Percentiles rank a stretch among this genome's conserved stretches.
Conservation (phyloP, 2,329 filamentous ascomycete species). For the Diaporthe ampelina region DNA sequence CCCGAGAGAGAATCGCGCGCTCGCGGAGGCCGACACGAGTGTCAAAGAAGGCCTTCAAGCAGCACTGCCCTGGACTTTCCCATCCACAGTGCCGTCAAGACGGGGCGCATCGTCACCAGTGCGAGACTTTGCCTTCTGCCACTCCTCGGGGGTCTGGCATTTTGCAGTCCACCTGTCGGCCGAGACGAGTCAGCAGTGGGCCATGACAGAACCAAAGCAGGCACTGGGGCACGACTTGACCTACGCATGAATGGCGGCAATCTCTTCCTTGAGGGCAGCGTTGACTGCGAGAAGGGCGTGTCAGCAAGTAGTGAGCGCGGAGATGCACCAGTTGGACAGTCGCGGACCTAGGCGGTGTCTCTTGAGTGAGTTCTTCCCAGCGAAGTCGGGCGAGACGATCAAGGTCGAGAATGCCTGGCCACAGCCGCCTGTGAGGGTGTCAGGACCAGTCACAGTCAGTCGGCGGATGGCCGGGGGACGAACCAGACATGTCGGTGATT, state of each 20-base stretch:
- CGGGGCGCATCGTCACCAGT: slow-evolving; percentile 53
- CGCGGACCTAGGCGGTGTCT: slow-evolving; percentile 72
- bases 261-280: slow-evolving; percentile 84
- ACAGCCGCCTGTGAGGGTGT: slow-evolving; percentile 65
- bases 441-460: background rate
- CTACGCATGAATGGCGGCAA: slow-evolving; percentile 85
- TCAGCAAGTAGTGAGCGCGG: background rate
- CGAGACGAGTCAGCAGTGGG: background rate
- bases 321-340: background rate
- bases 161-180: slow-evolving; percentile 81
- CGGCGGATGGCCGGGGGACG: slow-evolving; percentile 41
- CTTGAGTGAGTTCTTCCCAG: slow-evolving; percentile 82
- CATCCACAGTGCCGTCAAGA: slow-evolving; percentile 59
- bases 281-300: slow-evolving; percentile 75
- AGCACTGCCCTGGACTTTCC: slow-evolving; percentile 55
- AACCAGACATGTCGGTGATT: slow-evolving; percentile 94
- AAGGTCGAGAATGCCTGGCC: slow-evolving; percentile 72
- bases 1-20: background rate
- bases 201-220: background rate
- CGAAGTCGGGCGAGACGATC: slow-evolving; percentile 76
- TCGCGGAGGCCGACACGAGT: background rate
- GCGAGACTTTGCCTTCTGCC: slow-evolving; percentile 73
- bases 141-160: slow-evolving; percentile 93
- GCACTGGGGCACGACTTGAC: background rate
- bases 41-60: slow-evolving; percentile 4